These are phyloP conservation scores for Protomyces inouyei DNA, from an alignment of 1,139 yeast species.

Conservation along the genomic window DNA sequence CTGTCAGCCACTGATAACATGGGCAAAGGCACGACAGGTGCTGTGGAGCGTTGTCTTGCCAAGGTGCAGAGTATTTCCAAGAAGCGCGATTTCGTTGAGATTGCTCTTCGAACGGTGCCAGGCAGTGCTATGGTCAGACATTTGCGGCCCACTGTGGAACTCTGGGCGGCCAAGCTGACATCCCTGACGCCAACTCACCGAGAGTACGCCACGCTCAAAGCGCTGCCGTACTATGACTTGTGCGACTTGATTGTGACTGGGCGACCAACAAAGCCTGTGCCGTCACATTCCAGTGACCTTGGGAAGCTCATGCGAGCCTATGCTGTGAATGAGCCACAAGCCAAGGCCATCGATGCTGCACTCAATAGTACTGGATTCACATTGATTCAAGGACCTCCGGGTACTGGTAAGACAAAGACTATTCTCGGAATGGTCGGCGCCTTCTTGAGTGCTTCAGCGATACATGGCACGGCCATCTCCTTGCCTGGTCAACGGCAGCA, in stretches of 20 bases:
- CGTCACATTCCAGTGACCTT: conserved; percentile 30
- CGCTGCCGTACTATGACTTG: conserved; percentile 74
- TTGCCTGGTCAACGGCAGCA: conserved; percentile 39
- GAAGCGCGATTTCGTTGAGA: conserved; percentile 59
- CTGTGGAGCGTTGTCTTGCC: conserved; percentile 57
- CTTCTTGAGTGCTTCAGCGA: conserved; percentile 48
- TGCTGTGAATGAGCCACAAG: conserved; percentile 80
- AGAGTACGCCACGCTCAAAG: conserved; percentile 79
- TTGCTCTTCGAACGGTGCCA: conserved; percentile 63
- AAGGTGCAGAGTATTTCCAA: conserved; percentile 65
- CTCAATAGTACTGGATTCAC: conserved; percentile 69
- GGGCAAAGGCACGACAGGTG: not conserved
- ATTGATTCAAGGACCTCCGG: conserved; percentile 95
- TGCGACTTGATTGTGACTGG: conserved; percentile 61
- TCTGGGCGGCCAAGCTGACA: conserved; percentile 60
- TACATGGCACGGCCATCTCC: conserved; percentile 38
- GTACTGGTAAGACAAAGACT: conserved; percentile 97
- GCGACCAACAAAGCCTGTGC: conserved; percentile 34
- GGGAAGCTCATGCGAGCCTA: conserved; percentile 42
- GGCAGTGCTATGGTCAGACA: conserved; percentile 50
- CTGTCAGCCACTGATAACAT: conserved; percentile 45
- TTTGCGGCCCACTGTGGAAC: conserved; percentile 58
- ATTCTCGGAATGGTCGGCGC: conserved; percentile 88
- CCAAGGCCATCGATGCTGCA: conserved; percentile 76
- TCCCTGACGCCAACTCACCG: conserved; percentile 80